Evolutionary conservation across 2,329 filamentous ascomycete genomes (phyloP), one percentile per base, ranked within the genome.

Genomic region (Ascochyta fabae): DNA sequence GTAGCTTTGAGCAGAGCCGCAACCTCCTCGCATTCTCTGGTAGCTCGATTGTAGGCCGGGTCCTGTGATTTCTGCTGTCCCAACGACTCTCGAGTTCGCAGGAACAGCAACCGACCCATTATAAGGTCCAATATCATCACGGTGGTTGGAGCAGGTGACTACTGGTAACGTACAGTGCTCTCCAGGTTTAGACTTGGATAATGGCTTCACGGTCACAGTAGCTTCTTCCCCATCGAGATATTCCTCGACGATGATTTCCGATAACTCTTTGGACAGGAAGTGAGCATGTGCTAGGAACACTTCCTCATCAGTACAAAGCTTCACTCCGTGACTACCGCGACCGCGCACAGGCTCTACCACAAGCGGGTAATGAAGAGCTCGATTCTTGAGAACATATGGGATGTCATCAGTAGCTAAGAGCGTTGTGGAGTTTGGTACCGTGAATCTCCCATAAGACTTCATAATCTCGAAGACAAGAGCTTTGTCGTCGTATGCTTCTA

Each of bases 161-260:
- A 81, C 69, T 0, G 79, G 79, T 31, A 83, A 61, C 4, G 77
- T 69, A 75, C 77, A 80, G 59, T 83, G 80, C 0, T 70, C 64
- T 0, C 53, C 53, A 1, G 60, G 58, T 0, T 59, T 48, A 19
- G 27, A 29, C 12, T 8, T n/a, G 0, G 71, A 76, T 2, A 80
- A 81, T 0, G 81, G 80, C 81, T 84, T 82, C 0, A 84, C 76
- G 0, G 80, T 83, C 2, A 84, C 73, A 0, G 81, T 84, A 0
- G 71, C 80, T 60, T 84, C 82, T 53, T 81, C 75, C 1, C 81
- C 80, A 0, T 66, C 51, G 0, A 84, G 73, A 52, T 75, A 83
- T 53, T 84, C 75, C 56, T 84, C 81, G 0, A 83, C 33, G 58
- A 84, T 78, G 13, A 81, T 71, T 1, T 64, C 54, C 0, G 72